Conservation (phyloP, 495 filamentous ascomycete species). For the Usnea hakonensis region DNA sequence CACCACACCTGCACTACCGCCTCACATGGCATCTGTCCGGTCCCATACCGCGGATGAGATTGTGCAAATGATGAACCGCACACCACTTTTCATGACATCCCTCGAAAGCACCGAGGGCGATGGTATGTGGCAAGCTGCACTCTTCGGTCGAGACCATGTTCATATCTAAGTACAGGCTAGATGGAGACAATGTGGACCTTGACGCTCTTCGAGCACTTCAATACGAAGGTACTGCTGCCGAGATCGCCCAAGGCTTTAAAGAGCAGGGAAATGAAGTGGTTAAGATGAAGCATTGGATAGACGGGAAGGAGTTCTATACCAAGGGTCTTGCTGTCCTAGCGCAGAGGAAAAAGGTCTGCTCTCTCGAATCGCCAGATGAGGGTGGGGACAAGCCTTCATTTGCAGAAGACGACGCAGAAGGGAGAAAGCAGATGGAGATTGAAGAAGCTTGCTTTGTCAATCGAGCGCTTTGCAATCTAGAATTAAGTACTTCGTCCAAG, state of each 20-base stretch:
- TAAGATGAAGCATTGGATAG: conserved; percentile 60
- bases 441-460: conserved; percentile 77
- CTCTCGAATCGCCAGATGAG: conserved; percentile 33
- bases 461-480: conserved; percentile 77
- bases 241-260: conserved; percentile 71
- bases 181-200: conserved; percentile 62
- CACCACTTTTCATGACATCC: conserved; percentile 91
- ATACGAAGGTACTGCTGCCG: conserved; percentile 81
- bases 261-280: conserved; percentile 88
- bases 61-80: conserved; percentile 64
- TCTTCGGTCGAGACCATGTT: background rate
- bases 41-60: conserved; percentile 64
- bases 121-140: conserved; percentile 28
- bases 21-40: conserved; percentile 49
- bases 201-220: conserved; percentile 83
- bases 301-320: conserved; percentile 85
- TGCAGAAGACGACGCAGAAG: conserved; percentile 39
- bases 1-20: conserved; percentile 44
- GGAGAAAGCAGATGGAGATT: conserved; percentile 47
- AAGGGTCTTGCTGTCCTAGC: conserved; percentile 67
- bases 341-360: conserved; percentile 43
- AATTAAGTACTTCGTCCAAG: conserved; percentile 46
- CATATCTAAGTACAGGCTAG: conserved; percentile 23
- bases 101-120: conserved; percentile 62
- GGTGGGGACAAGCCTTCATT: conserved; percentile 12